A percentile compares a stretch with the other conserved stretches of the same genome.
phyloP scores from a whole-genome alignment of 2,329 filamentous ascomycete genomes.

The Tolypocladium capitatum region DNA sequence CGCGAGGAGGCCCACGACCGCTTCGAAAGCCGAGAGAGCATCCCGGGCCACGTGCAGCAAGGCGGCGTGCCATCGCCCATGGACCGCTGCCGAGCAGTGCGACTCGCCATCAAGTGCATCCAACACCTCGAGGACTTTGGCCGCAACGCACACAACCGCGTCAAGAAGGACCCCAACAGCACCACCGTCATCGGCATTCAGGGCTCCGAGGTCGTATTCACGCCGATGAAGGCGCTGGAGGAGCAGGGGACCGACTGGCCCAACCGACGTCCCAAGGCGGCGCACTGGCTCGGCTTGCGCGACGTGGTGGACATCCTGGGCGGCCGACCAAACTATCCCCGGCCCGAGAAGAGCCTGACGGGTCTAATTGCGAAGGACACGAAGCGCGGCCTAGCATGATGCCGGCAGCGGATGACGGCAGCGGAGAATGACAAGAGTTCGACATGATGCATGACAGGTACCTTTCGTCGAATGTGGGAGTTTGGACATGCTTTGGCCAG shows the following conservation, averaged over 20 bases:
- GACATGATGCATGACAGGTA: not conserved
- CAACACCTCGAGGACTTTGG: conserved; percentile 76
- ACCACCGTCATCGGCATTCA: conserved; percentile 82
- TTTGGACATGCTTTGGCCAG: not conserved
- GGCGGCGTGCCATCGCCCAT: conserved; percentile 87
- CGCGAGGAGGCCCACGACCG: conserved; percentile 81
- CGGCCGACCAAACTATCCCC: conserved; percentile 47
- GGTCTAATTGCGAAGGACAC: conserved; percentile 46
- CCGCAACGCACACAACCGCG: conserved; percentile 49
- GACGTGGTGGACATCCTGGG: conserved; percentile 73
- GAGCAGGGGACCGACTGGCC: conserved; percentile 83
- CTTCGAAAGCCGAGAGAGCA: conserved; percentile 84
- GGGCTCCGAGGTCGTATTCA: conserved; percentile 81
- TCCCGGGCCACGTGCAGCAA: conserved; percentile 90
- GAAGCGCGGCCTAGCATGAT: conserved; percentile 35
- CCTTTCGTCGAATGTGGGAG: not conserved
- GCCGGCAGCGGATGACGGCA: not conserved
- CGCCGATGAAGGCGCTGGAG: conserved; percentile 68
- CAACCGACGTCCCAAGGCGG: conserved; percentile 68
- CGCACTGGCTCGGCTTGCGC: conserved; percentile 76
- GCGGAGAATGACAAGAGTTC: not conserved
- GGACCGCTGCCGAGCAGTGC: conserved; percentile 85
- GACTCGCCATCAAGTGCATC: conserved; percentile 87
- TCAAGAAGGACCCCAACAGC: conserved; percentile 61
- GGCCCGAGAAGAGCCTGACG: conserved; percentile 34